These are phyloP conservation scores for Cyberlindnera misumaiensis DNA, from an alignment of 805 yeast genomes.

Conservation along the genomic window DNA sequence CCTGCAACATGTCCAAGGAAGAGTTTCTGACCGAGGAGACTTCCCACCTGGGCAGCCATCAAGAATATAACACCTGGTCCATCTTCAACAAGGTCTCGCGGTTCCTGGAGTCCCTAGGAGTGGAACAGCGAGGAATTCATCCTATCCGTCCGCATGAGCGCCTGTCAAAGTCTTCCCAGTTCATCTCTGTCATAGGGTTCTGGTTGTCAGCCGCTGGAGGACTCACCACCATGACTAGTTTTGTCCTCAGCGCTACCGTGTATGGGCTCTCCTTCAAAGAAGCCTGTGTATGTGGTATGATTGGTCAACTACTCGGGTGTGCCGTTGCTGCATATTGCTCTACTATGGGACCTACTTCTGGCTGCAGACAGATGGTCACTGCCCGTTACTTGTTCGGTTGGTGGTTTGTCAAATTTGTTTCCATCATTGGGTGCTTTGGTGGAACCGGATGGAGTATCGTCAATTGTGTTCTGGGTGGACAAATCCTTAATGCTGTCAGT, in stretches of 20 bases:
- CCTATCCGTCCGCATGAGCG: constrained; percentile 63
- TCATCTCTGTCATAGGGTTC: constrained; percentile 53
- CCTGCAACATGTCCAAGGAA: too few relatives aligned
- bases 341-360: constrained; percentile 84
- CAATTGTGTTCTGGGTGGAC: constrained; percentile 83
- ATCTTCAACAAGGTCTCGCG: constrained; percentile 26
- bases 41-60: too few relatives aligned
- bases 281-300: constrained; percentile 53
- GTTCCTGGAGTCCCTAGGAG: constrained; percentile 49
- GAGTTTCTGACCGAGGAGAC: too few relatives aligned
- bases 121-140: constrained; percentile 76
- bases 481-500: constrained; percentile 61
- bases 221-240: constrained; percentile 80
- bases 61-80: too few relatives aligned
- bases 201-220: constrained; percentile 89
- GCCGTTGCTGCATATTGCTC: constrained; percentile 76
- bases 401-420: constrained; percentile 74
- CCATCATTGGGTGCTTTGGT: constrained; percentile 66
- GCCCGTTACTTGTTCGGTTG: constrained; percentile 79
- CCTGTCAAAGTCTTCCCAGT: constrained; percentile 14
- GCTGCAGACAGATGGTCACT: constrained; percentile 83
- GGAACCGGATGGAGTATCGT: constrained; percentile 86
- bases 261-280: constrained; percentile 65
- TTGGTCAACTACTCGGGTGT: constrained; percentile 66
- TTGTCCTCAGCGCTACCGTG: constrained; percentile 65